phyloP scores from a whole-genome alignment of 345 rosid genomes.

The Brassica rapa region DNA sequence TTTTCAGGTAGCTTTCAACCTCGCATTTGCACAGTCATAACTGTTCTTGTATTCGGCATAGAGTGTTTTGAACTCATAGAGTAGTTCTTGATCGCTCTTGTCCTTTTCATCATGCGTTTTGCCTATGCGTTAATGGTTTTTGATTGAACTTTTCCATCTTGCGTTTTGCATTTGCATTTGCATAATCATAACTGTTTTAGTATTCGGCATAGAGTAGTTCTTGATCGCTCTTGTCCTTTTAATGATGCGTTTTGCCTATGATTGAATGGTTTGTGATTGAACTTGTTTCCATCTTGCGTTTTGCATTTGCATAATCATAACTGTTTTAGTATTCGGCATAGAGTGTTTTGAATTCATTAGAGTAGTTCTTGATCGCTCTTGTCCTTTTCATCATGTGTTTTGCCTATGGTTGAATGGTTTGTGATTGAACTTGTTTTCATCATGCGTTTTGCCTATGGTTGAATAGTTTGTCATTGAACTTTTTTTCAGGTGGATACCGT shows the following conservation, averaged over 20 bases:
- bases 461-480: neutral
- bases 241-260: neutral
- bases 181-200: neutral
- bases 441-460: neutral
- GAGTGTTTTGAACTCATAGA: neutral
- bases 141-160: no score
- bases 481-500: constrained; percentile 82
- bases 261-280: neutral
- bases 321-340: neutral
- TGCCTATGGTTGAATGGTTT: neutral
- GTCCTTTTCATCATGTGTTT: neutral
- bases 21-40: neutral
- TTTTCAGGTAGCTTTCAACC: constrained; percentile 58
- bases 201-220: neutral
- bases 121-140: neutral
- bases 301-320: neutral
- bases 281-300: constrained; percentile 31
- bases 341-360: neutral
- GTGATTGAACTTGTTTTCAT: no score
- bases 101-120: no score
- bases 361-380: neutral
- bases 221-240: neutral
- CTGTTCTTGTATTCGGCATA: no score
- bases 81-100: neutral
- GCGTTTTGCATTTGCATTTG: no score